A percentile compares a stretch with the other conserved stretches of the same genome.
Conservation (phyloP, 495 filamentous ascomycete genomes). For the Tuber calosporum region DNA sequence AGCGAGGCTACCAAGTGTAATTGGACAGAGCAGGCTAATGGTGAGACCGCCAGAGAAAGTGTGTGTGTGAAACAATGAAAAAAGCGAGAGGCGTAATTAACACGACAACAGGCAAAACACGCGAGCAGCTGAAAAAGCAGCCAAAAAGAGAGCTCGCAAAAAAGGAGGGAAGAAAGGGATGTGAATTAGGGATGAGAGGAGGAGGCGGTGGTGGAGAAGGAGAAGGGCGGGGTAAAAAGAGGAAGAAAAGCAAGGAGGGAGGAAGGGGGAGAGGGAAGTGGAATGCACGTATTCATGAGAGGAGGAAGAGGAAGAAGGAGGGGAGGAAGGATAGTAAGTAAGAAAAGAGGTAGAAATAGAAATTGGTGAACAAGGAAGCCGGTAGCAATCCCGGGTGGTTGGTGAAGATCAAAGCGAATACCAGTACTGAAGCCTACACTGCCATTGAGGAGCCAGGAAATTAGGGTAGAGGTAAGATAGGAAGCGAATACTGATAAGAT, state of each 20-base stretch:
- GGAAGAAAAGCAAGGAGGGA: slow-evolving; percentile 5
- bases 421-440: neutral
- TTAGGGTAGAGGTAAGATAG: neutral
- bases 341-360: neutral
- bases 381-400: neutral
- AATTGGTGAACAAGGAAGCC: slow-evolving; percentile 8
- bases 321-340: slow-evolving; percentile 10
- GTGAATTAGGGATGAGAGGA: slow-evolving; percentile 6
- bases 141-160: slow-evolving; percentile 12
- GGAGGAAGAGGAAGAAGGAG: slow-evolving; percentile 16
- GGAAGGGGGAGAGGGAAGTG: slow-evolving; percentile 8
- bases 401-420: neutral
- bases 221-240: slow-evolving; percentile 9
- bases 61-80: slow-evolving; percentile 27
- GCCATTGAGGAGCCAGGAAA: neutral
- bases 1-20: slow-evolving; percentile 6
- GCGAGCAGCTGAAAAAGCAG: slow-evolving; percentile 10
- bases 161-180: slow-evolving; percentile 6
- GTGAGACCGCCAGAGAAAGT: slow-evolving; percentile 33
- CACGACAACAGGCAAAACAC: slow-evolving; percentile 28
- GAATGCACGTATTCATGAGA: slow-evolving; percentile 27
- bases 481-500: neutral
- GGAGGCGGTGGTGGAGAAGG: neutral
- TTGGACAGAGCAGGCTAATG: slow-evolving; percentile 17
- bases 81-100: slow-evolving; percentile 33